phyloP scores from a whole-genome alignment of 2,329 filamentous ascomycete species.

The Lasiodiplodia theobromae region DNA sequence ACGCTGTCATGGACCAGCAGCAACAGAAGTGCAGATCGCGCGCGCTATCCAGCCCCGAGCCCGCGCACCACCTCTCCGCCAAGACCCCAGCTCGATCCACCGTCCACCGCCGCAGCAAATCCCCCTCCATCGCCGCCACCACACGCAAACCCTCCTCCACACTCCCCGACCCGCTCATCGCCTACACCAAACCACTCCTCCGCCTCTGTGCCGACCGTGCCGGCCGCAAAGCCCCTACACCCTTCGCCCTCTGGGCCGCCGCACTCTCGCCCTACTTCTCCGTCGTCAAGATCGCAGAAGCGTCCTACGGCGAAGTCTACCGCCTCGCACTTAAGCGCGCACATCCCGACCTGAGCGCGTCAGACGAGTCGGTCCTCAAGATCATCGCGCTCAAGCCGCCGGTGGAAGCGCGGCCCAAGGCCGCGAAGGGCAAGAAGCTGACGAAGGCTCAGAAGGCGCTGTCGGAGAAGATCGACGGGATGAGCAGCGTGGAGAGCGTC shows the following conservation, averaged over 20 bases:
- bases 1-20: neutral
- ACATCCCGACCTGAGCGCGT: conserved; percentile 36
- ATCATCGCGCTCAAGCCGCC: conserved; percentile 50
- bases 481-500: conserved; percentile 54
- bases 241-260: conserved; percentile 52
- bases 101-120: neutral
- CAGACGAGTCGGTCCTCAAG: conserved; percentile 57
- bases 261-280: conserved; percentile 53
- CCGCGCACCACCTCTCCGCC: neutral
- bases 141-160: neutral
- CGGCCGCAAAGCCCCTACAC: conserved; percentile 33
- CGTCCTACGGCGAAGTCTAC: conserved; percentile 72
- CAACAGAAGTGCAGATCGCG: neutral
- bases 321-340: conserved; percentile 55
- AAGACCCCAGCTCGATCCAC: neutral
- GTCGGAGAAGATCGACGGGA: conserved; percentile 48
- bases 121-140: neutral
- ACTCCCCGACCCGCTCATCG: neutral
- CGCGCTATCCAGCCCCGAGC: neutral
- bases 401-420: no score
- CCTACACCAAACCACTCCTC: conserved; percentile 39
- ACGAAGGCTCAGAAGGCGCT: conserved; percentile 39
- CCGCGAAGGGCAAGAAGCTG: neutral
- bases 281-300: conserved; percentile 69
- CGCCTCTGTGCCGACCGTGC: conserved; percentile 38